phyloP scores from a whole-genome alignment of 176 grass and related monocot species.

The Oryza coarctata region DNA sequence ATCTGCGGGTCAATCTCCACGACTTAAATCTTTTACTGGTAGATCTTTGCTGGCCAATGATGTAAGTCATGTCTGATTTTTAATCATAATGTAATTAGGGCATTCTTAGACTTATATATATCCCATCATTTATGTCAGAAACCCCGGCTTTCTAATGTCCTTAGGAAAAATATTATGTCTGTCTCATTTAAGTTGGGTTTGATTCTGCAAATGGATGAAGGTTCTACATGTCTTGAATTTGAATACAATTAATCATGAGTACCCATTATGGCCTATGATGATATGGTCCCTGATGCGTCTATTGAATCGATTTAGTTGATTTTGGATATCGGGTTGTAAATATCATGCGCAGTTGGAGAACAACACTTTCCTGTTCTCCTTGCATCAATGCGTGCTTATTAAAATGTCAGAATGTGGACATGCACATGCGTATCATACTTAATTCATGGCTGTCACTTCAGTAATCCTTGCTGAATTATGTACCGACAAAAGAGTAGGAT shows the following conservation, averaged over 20 bases:
- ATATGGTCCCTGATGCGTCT: background rate
- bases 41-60: conserved; percentile 64
- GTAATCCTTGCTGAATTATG: background rate
- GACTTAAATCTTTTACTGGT: conserved; percentile 55
- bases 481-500: no score
- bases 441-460: background rate
- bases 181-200: conserved; percentile 14
- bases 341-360: background rate
- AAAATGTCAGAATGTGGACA: background rate
- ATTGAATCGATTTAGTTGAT: conserved; percentile 10
- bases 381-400: background rate
- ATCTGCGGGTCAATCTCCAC: conserved; percentile 55
- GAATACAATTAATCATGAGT: background rate
- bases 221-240: conserved; percentile 19
- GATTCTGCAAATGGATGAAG: background rate
- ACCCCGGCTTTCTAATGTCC: background rate
- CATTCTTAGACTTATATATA: background rate
- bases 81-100: background rate
- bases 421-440: background rate
- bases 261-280: conserved; percentile 2
- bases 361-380: background rate
- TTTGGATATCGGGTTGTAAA: background rate
- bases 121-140: background rate
- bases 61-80: conserved; percentile 39
- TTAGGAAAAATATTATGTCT: conserved; percentile 6